Percentiles rank a stretch among this genome's conserved stretches.
Conservation (phyloP, 192 early-diverging fungal genomes). For the Funneliformis mosseae region DNA sequence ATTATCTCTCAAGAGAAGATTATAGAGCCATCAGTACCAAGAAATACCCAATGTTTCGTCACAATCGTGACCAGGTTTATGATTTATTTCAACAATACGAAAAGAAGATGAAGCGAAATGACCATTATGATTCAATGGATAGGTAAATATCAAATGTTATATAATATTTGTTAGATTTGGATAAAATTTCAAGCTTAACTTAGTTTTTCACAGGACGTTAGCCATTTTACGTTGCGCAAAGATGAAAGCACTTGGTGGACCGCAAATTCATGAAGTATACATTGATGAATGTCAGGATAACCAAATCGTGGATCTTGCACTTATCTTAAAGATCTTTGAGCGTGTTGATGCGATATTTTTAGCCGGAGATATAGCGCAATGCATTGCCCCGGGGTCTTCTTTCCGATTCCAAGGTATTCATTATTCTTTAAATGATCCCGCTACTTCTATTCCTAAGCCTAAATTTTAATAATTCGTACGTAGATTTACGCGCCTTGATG, state of each 20-base stretch:
- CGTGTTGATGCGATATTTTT: conserved; percentile 11
- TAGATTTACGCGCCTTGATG: conserved; percentile 14
- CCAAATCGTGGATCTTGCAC: conserved; percentile 6
- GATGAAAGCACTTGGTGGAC: conserved; percentile 8
- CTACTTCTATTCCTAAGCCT: too few species aligned
- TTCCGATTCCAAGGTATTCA: conserved; percentile 30
- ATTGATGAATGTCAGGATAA: conserved; percentile 34
- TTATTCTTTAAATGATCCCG: conserved; percentile 20
- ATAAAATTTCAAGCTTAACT: background rate
- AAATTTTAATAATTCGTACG: too few species aligned
- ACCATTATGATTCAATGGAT: conserved; percentile 22
- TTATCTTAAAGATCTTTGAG: conserved; percentile 24
- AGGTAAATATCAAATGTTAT: background rate
- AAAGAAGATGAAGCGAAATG: conserved; percentile 1
- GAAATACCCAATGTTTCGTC: conserved; percentile 14
- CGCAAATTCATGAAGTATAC: conserved; percentile 31
- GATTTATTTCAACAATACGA: conserved; percentile 30
- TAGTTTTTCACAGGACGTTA: conserved; percentile 4
- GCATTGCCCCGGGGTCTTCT: conserved; percentile 26
- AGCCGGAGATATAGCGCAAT: conserved; percentile 29
- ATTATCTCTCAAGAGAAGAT: conserved; percentile 24
- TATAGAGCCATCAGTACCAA: conserved; percentile 13
- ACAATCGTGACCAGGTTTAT: conserved; percentile 29
- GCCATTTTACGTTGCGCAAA: conserved; percentile 25
- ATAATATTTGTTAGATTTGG: background rate